These are phyloP conservation scores for Rhizophora apiculata DNA, from an alignment of 345 rosid genomes.

Conservation along the genomic window DNA sequence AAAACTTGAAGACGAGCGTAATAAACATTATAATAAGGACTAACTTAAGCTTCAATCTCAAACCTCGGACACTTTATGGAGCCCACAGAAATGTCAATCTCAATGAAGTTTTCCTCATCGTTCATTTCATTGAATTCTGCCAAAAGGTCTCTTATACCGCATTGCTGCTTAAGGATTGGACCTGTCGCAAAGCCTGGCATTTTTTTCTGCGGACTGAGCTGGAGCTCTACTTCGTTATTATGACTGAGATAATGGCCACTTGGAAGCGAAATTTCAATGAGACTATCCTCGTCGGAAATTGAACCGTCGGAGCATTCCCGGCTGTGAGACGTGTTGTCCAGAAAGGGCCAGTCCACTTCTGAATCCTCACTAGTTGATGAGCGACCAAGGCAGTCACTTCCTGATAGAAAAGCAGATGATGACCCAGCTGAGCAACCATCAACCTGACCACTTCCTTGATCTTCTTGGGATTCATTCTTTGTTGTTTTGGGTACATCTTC, in stretches of 20 bases:
- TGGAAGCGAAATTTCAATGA: constrained; percentile 71
- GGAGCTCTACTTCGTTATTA: constrained; percentile 19
- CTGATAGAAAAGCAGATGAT: constrained; percentile 25
- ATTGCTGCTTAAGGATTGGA: constrained; percentile 30
- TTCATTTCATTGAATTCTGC: constrained; percentile 53
- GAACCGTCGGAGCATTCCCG: constrained; percentile 46
- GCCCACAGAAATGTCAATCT: constrained; percentile 78
- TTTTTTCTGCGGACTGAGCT: constrained; percentile 25
- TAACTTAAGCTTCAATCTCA: constrained; percentile 49
- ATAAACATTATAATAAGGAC: neutral
- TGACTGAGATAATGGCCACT: constrained; percentile 50
- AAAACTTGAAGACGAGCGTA: constrained; percentile 6
- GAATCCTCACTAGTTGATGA: constrained; percentile 44
- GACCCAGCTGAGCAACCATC: neutral
- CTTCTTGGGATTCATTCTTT: neutral
- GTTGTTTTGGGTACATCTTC: constrained; percentile 5
- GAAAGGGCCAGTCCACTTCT: constrained; percentile 36
- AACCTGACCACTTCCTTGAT: neutral
- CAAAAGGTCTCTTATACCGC: constrained; percentile 34
- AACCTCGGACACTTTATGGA: constrained; percentile 73
- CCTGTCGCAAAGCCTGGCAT: constrained; percentile 27
- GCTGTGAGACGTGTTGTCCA: constrained; percentile 29
- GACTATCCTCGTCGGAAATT: constrained; percentile 68
- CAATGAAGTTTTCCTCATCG: constrained; percentile 84
- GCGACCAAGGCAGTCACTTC: constrained; percentile 28